A percentile compares a stretch with the other conserved stretches of the same genome.
Conservation (phyloP, 148 eudicot species). For the Drosera capensis region DNA sequence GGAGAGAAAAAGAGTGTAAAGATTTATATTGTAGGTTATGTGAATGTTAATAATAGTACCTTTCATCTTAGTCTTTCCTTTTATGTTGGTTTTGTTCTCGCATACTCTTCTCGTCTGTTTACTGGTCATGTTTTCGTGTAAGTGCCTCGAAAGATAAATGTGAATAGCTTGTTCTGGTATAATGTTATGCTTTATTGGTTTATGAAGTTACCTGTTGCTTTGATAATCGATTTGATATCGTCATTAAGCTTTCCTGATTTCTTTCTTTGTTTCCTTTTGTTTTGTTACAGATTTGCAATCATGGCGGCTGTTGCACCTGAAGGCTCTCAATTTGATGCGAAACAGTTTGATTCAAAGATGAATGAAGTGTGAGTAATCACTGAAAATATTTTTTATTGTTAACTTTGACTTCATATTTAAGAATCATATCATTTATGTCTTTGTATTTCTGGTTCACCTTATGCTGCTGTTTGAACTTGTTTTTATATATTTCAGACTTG, state of each 20-base stretch:
- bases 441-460: background rate
- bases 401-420: background rate
- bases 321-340: conserved; percentile 48
- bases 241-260: background rate
- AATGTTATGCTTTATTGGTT: too few relatives aligned
- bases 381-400: background rate
- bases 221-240: background rate
- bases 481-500: conserved; percentile 13
- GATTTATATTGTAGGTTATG: too few relatives aligned
- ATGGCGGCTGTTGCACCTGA: conserved; percentile 57
- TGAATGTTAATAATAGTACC: too few relatives aligned
- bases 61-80: background rate
- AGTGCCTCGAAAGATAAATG: too few relatives aligned
- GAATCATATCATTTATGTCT: background rate
- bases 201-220: too few relatives aligned
- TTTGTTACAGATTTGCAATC: conserved; percentile 14
- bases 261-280: background rate
- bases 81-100: background rate
- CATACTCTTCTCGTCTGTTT: too few relatives aligned
- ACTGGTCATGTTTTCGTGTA: too few relatives aligned
- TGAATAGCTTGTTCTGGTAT: too few relatives aligned
- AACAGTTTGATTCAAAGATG: conserved; percentile 47
- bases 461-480: background rate
- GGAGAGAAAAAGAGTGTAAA: too few relatives aligned
- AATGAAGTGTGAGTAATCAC: conserved; percentile 35